Evolutionary conservation across 257 asterid species (phyloP).

Genomic region (Nyctanthes arbortristis): DNA sequence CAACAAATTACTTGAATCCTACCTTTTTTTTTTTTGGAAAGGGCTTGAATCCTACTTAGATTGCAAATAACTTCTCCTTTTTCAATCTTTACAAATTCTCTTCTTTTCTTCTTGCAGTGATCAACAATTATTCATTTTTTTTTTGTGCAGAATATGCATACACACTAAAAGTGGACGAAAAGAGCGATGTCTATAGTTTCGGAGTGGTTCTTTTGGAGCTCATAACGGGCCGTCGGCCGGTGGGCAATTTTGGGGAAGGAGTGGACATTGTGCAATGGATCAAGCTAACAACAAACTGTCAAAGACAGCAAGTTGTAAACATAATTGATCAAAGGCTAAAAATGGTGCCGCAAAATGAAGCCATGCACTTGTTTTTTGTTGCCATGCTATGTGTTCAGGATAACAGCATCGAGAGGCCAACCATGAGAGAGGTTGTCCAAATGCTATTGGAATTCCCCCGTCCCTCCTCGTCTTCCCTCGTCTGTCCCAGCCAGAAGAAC

Average conservation of each 20-base stretch:
- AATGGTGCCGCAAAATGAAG: constrained; percentile 64
- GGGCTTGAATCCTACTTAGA: no score
- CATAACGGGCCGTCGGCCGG: constrained; percentile 52
- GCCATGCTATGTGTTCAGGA: constrained; percentile 90
- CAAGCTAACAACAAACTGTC: constrained; percentile 52
- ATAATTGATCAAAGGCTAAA: constrained; percentile 70
- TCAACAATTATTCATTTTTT: no score
- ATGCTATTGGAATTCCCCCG: no score
- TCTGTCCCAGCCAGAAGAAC: no score
- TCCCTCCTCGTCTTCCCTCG: constrained; percentile 42
- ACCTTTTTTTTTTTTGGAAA: no score
- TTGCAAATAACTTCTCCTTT: no score
- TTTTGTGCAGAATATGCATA: constrained; percentile 51
- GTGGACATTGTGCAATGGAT: constrained; percentile 75
- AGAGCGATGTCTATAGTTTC: constrained; percentile 62
- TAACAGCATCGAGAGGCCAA: constrained; percentile 81
- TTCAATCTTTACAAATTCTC: not conserved
- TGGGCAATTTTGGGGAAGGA: constrained; percentile 60
- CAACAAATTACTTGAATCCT: no score
- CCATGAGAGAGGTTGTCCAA: no score
- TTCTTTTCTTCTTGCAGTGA: not conserved
- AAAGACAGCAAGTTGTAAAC: constrained; percentile 50
- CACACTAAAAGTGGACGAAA: constrained; percentile 57
- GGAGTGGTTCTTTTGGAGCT: constrained; percentile 59
- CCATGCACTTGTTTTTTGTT: constrained; percentile 74